Base-by-base conservation (phyloP, 2,329 filamentous ascomycete species). In the Phialophora verrucosa region DNA sequence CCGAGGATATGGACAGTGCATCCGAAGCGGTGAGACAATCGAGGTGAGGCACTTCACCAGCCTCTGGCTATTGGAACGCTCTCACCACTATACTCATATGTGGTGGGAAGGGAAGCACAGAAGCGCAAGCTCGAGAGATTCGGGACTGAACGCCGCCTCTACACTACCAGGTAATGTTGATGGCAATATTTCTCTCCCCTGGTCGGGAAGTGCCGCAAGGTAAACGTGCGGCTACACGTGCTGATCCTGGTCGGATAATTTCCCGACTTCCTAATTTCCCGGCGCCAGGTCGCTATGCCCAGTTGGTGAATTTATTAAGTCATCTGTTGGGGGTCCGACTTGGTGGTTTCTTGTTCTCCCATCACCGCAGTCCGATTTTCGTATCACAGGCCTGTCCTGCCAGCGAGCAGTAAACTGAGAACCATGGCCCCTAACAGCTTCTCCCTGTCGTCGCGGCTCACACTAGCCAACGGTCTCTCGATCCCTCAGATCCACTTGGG, bases 401-500 rank as follows among this genome's bases (percentile, higher is more conserved):
- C 29, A 4, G 29, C n/a, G 14, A 35, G 14, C n/a, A 25, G 12
- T 8, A 5, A 51, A 14, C 29, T 31, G 49, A 54, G 31, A 14
- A 61, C 2, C 20, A 70, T 72, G 71, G 66, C 70, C 20, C 62
- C 71, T 11, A 73, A 67, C 49, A 67, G 57, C 53, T 70, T 71
- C 61, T 71, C 69, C 12, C 53, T 72, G 42, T 65, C 70, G 23
- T 66, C 69, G 23, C 70, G 70, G 10, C 47, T 72, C n/a, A 38
- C 88, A 82, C 84, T 90, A 63, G 78, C 85, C 72, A 91, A 90
- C 81, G 87, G 88, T 74, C 79, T 85, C 63, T 81, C 81, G 14
- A 91, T 92, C 78, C 90, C 90, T 14, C 86, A 85, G 72, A 87
- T 92, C 71, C 90, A 92, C 70, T 84, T 92, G 1, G 90, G 90